phyloP scores from a whole-genome alignment of 768 basidiomycete genomes.

The Termitomyces sp. region DNA sequence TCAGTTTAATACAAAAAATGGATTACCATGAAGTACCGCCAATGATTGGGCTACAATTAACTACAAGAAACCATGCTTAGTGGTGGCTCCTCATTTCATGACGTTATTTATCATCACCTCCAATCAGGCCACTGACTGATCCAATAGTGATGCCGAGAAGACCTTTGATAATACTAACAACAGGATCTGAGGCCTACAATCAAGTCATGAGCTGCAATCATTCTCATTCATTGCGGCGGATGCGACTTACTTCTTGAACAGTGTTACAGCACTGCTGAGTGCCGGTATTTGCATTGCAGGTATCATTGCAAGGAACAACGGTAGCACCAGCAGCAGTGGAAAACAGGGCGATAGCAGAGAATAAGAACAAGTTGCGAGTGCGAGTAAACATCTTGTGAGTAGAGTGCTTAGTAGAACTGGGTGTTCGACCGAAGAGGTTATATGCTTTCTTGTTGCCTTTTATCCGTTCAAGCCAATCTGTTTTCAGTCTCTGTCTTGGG shows the following conservation, averaged over 20 bases:
- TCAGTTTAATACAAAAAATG: neutral
- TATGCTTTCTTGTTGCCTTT: neutral
- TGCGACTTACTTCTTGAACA: neutral
- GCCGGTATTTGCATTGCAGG: too few species aligned
- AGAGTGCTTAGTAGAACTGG: too few species aligned
- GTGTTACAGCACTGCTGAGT: slow-evolving; percentile 6
- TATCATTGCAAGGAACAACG: too few species aligned
- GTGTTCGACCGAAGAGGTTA: slow-evolving; percentile 7
- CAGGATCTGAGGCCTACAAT: neutral
- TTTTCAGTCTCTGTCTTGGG: neutral
- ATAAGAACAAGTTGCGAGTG: too few species aligned
- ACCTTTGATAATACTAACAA: slow-evolving; percentile 1
- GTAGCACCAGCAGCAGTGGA: too few species aligned
- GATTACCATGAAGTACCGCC: slow-evolving; percentile 5
- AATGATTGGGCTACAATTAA: slow-evolving; percentile 11
- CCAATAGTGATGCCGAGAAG: slow-evolving; percentile 7
- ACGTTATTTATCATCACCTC: too few species aligned
- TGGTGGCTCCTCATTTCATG: too few species aligned
- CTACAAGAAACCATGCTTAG: neutral
- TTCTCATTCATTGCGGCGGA: neutral
- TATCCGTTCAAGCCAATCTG: neutral
- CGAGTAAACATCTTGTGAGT: too few species aligned
- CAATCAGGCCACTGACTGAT: too few species aligned
- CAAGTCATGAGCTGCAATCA: neutral
- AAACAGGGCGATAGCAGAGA: too few species aligned